Base-by-base conservation (phyloP, 768 basidiomycete genomes). In the Hericium alpestre region DNA sequence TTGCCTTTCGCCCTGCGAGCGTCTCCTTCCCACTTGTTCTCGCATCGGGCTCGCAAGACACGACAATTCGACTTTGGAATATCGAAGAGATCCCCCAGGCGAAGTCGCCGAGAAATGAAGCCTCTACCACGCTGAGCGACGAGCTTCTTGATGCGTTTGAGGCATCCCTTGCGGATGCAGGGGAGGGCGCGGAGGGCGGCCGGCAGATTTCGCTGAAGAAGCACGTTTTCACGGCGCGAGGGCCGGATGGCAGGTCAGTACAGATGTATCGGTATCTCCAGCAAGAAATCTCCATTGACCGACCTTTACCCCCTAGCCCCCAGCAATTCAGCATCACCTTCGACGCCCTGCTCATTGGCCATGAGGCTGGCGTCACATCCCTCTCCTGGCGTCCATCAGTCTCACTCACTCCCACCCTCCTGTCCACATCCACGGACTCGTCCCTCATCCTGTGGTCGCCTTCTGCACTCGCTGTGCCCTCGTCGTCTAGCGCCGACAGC, bases 361-460 rank as follows among this genome's bases (percentile, higher is more conserved):
- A 99, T 65, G 96, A 99, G 73, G 88, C 87, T 6, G 90, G 89
- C 25, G 74, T 99, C 25, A 96, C 95, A 0, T 88, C 86, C 37
- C 68, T 98, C n/a, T 74, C 83, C 38, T 99, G 94, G 93, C 77
- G 85, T 11, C 82, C 86, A 1, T 65, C 66, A 4, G 18, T 23
- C 22, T 38, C 58, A 1, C 38, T 49, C 8, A 23, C 58, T 8
- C 76, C 77, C 3, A 84, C 81, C 0, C 77, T 98, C 6, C 75
- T 98, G n/a, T 94, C 93, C 11, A 87, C 92, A 5, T 95, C 96
- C 0, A 87, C 90, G 1, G 96, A 99, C 70, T 95, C 94, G 18
- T 97, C 94, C 8, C 68, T 98, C 25, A 98, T 98, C 58, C 71
- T 98, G 54, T 99, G 96, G 96, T 85, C 88, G 2, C 90, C 91